Evolutionary conservation across 2,329 filamentous ascomycete genomes (phyloP).

Genomic region (Fusarium heterosporum): DNA sequence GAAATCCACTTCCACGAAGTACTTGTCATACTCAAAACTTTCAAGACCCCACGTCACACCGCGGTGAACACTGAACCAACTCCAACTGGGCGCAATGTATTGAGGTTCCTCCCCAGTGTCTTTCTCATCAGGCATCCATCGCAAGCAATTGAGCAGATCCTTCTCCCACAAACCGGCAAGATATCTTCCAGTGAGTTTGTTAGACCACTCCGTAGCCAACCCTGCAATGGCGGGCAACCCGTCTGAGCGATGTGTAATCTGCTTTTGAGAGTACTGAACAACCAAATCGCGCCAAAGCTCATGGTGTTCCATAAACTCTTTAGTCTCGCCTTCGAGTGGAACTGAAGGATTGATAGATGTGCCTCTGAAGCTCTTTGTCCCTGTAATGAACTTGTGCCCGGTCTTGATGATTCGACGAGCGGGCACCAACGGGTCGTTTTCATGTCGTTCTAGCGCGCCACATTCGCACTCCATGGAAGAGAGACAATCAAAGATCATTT

Average conservation of each 20-base stretch:
- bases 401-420: conserved; percentile 40
- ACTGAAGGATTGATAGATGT: not conserved
- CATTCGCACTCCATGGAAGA: conserved; percentile 45
- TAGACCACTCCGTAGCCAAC: conserved; percentile 38
- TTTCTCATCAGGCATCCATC: conserved; percentile 37
- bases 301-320: conserved; percentile 26
- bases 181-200: conserved; percentile 34
- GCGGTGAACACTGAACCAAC: conserved; percentile 43
- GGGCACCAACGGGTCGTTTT: conserved; percentile 29
- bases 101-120: not conserved
- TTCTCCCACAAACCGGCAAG: conserved; percentile 45
- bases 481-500: conserved; percentile 45
- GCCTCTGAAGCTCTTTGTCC: conserved; percentile 9
- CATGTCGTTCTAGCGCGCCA: conserved; percentile 29
- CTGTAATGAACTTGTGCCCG: conserved; percentile 35
- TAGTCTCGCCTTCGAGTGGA: not conserved
- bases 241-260: conserved; percentile 40
- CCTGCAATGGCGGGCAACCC: conserved; percentile 44
- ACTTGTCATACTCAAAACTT: conserved; percentile 19
- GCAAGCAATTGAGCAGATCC: conserved; percentile 32
- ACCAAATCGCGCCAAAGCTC: conserved; percentile 44
- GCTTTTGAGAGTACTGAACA: conserved; percentile 40
- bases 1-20: conserved; percentile 25
- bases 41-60: conserved; percentile 39
- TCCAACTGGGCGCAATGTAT: conserved; percentile 44